phyloP scores from a whole-genome alignment of 495 filamentous ascomycete species.

The Lasiosphaeris hirsuta region DNA sequence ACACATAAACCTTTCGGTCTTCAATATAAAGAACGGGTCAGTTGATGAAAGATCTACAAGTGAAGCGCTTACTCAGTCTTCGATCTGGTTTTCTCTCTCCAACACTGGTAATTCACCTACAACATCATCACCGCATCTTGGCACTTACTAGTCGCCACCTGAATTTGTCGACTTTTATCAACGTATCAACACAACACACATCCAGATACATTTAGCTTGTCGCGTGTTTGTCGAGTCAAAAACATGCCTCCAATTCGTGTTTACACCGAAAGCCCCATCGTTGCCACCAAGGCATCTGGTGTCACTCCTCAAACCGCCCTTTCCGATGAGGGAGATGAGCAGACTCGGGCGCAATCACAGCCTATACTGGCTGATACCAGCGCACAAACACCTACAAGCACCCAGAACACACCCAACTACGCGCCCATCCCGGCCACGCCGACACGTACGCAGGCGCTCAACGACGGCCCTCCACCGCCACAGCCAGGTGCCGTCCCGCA shows the following conservation, averaged over 20 bases:
- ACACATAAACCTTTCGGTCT: slow-evolving; percentile 1
- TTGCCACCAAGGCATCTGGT: slow-evolving; percentile 48
- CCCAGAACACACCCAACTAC: slow-evolving; percentile 24
- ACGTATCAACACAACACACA: not conserved
- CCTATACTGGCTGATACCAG: slow-evolving; percentile 37
- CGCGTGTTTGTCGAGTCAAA: slow-evolving; percentile 9
- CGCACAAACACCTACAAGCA: slow-evolving; percentile 34
- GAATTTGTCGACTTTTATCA: not conserved
- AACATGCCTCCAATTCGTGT: slow-evolving; percentile 58
- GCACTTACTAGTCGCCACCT: not conserved
- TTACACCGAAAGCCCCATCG: slow-evolving; percentile 59
- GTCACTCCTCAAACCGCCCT: slow-evolving; percentile 49
- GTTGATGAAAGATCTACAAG: too few species aligned
- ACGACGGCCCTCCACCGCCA: slow-evolving; percentile 50
- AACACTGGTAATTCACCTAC: too few species aligned
- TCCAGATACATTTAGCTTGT: too few species aligned
- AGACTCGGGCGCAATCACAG: slow-evolving; percentile 21
- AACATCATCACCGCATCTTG: too few species aligned
- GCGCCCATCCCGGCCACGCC: slow-evolving; percentile 27
- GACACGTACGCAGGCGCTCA: slow-evolving; percentile 26
- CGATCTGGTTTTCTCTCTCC: too few species aligned
- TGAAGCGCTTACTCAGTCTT: too few species aligned
- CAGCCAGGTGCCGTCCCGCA: slow-evolving; percentile 51
- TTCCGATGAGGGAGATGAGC: slow-evolving; percentile 11
- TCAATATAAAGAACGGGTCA: not conserved